phyloP scores from a whole-genome alignment of 1,284 basidiomycete species.

The Papiliotrema laurentii region DNA sequence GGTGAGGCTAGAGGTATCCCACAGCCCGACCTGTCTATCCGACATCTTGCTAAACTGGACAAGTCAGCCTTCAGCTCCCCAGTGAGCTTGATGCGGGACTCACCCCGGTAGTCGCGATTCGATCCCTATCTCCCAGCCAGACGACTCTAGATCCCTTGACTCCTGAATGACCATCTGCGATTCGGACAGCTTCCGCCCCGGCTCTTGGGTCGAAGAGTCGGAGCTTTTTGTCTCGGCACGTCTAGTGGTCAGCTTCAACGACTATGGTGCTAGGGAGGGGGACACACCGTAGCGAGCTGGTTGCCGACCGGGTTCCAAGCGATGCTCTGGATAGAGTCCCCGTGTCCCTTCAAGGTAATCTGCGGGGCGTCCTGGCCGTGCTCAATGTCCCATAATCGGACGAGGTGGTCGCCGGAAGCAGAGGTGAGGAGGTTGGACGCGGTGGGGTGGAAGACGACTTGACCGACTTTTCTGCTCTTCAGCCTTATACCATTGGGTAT shows the following conservation, averaged over 20 bases:
- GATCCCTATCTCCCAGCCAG: slow-evolving; percentile 87
- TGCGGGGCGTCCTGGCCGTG: slow-evolving; percentile 59
- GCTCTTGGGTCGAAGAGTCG: slow-evolving; percentile 83
- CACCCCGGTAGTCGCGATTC: slow-evolving; percentile 80
- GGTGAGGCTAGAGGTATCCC: slow-evolving; percentile 70
- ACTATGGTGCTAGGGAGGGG: not conserved
- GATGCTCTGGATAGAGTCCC: slow-evolving; percentile 82
- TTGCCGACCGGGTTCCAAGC: slow-evolving; percentile 80
- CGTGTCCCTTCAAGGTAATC: slow-evolving; percentile 67
- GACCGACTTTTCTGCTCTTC: slow-evolving; percentile 72
- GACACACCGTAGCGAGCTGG: slow-evolving; percentile 54
- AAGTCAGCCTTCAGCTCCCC: not conserved
- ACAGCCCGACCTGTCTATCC: slow-evolving; percentile 80
- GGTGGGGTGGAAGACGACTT: slow-evolving; percentile 91
- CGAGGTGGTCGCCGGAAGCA: slow-evolving; percentile 79
- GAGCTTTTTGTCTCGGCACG: slow-evolving; percentile 87
- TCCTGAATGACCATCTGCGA: slow-evolving; percentile 82
- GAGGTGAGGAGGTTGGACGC: slow-evolving; percentile 81
- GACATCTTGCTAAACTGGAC: slow-evolving; percentile 80
- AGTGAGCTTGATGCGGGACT: slow-evolving; percentile 4
- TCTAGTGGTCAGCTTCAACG: slow-evolving; percentile 52
- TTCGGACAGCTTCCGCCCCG: slow-evolving; percentile 71
- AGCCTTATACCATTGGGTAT: too few relatives aligned
- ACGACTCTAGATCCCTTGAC: slow-evolving; percentile 87
- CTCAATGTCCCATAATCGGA: slow-evolving; percentile 88